These are phyloP conservation scores for Zasmidium cellare DNA, from an alignment of 2,329 filamentous ascomycete genomes.

Conservation along the genomic window DNA sequence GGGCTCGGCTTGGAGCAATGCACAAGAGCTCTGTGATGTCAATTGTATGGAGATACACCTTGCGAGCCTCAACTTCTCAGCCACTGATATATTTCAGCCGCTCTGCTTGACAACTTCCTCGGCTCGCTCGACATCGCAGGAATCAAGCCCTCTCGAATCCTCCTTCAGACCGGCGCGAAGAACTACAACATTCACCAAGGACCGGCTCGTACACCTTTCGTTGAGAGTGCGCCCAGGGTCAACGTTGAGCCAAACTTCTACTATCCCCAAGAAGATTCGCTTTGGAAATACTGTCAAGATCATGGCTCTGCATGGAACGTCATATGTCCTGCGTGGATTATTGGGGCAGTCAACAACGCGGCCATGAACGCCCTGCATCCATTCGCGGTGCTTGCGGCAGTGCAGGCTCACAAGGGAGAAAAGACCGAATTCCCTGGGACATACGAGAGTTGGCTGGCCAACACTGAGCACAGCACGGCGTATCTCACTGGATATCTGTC, in stretches of 20 bases:
- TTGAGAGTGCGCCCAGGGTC: conserved; percentile 48
- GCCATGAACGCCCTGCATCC: conserved; percentile 53
- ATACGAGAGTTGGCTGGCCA: conserved; percentile 45
- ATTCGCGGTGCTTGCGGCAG: conserved; percentile 52
- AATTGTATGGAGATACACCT: conserved; percentile 42
- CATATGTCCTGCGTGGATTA: conserved; percentile 47
- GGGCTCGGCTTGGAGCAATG: conserved; percentile 49
- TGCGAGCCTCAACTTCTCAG: conserved; percentile 29
- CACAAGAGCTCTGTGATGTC: conserved; percentile 50
- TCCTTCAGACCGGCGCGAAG: conserved; percentile 55
- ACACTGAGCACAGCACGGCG: conserved; percentile 45
- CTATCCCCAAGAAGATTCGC: conserved; percentile 54
- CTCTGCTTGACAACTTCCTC: conserved; percentile 52
- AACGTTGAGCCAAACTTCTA: conserved; percentile 55
- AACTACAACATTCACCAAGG: conserved; percentile 54
- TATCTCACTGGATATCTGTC: conserved; percentile 51
- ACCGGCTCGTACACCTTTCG: conserved; percentile 43
- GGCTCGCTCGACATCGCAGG: conserved; percentile 42
- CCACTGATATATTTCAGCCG: conserved; percentile 18
- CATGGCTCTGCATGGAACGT: conserved; percentile 47
- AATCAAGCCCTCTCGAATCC: conserved; percentile 48
- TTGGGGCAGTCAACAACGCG: conserved; percentile 51
- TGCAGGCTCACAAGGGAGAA: conserved; percentile 44
- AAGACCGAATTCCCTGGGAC: conserved; percentile 48
- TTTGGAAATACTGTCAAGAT: conserved; percentile 45